Evolutionary conservation across 257 asterid genomes (phyloP).

Genomic region (Nemophila menziesii): DNA sequence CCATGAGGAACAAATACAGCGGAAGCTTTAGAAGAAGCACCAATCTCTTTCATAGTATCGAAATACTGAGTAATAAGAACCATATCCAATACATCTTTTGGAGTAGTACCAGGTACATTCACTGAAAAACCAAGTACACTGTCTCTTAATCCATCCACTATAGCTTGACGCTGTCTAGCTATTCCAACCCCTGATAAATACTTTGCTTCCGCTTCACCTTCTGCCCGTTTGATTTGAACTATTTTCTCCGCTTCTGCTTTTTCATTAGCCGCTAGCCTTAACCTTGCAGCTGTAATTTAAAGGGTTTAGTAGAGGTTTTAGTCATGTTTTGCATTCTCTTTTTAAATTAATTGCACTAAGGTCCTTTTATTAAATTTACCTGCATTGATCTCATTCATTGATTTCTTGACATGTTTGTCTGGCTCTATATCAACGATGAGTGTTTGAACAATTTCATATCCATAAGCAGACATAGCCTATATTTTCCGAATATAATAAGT

Average conservation of each 20-base stretch:
- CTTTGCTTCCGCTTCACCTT: constrained; percentile 52
- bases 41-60: constrained; percentile 51
- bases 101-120: constrained; percentile 46
- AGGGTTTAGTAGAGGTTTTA: too few species aligned
- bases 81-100: constrained; percentile 50
- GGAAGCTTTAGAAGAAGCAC: constrained; percentile 42
- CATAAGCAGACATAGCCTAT: constrained; percentile 83
- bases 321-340: too few species aligned
- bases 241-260: constrained; percentile 52
- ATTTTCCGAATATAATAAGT: constrained; percentile 1
- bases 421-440: constrained; percentile 78
- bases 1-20: constrained; percentile 50
- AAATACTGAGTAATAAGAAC: constrained; percentile 49
- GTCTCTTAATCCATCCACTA: constrained; percentile 43
- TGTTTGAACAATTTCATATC: constrained; percentile 79
- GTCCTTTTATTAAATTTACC: too few species aligned
- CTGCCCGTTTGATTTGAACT: constrained; percentile 44
- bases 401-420: constrained; percentile 63
- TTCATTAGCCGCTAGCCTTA: constrained; percentile 41
- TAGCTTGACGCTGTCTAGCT: constrained; percentile 55
- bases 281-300: constrained; percentile 42
- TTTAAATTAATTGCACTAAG: too few species aligned
- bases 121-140: constrained; percentile 42
- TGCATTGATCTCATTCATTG: constrained; percentile 83
- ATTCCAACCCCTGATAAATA: constrained; percentile 43